A percentile compares a stretch with the other conserved stretches of the same genome.
Conservation (phyloP, 495 filamentous ascomycete species). For the Penicillium dipodomyicola region DNA sequence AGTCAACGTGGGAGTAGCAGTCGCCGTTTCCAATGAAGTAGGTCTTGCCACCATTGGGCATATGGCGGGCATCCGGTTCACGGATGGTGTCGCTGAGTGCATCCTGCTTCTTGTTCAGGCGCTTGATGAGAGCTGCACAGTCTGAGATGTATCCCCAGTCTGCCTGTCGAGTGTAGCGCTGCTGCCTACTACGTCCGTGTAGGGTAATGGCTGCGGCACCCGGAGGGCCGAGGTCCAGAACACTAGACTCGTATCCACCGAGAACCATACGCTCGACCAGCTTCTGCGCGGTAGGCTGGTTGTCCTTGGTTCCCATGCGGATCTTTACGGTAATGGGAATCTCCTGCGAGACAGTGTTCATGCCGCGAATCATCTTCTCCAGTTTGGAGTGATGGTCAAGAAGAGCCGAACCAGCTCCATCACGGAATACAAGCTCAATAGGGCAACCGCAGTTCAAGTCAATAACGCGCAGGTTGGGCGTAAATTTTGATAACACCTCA, state of each 20-base stretch:
- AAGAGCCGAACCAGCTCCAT: conserved; percentile 90
- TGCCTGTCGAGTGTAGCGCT: conserved; percentile 83
- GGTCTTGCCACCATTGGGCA: conserved; percentile 61
- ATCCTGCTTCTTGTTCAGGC: conserved; percentile 63
- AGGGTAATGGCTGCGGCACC: conserved; percentile 92
- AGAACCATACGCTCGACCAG: conserved; percentile 78
- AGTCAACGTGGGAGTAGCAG: conserved; percentile 89
- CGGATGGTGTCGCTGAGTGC: conserved; percentile 67
- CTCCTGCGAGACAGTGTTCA: conserved; percentile 86
- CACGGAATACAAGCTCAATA: conserved; percentile 84
- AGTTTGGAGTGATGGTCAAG: conserved; percentile 79
- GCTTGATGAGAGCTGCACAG: conserved; percentile 78
- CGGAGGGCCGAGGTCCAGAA: conserved; percentile 59
- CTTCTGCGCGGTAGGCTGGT: conserved; percentile 73
- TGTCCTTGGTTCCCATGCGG: conserved; percentile 83
- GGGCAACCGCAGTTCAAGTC: conserved; percentile 97
- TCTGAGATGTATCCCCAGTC: conserved; percentile 95
- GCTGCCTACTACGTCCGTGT: conserved; percentile 89
- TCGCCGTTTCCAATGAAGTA: conserved; percentile 97
- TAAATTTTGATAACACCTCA: conserved; percentile 69
- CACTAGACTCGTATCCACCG: conserved; percentile 63
- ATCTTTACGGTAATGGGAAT: conserved; percentile 93
- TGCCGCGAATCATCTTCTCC: conserved; percentile 87
- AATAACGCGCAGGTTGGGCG: conserved; percentile 80
- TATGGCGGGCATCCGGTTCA: conserved; percentile 66